These are phyloP conservation scores for Grammothele lineata DNA, from an alignment of 768 basidiomycete species.

Conservation along the genomic window DNA sequence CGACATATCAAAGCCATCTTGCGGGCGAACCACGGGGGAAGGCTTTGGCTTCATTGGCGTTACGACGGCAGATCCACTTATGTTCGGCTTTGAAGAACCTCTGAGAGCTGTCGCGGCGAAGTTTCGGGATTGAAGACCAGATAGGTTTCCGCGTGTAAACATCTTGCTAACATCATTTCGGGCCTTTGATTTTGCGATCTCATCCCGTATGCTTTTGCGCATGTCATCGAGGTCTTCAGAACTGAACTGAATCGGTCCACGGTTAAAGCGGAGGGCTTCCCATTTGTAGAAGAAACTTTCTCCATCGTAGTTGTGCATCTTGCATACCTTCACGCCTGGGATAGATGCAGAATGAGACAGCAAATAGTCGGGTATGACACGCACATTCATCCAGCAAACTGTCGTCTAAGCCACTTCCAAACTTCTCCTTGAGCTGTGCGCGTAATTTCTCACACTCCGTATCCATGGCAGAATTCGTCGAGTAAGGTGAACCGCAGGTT, in stretches of 20 bases:
- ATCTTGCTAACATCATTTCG: conserved; percentile 27
- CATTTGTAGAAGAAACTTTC: conserved; percentile 61
- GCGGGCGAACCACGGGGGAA: neutral
- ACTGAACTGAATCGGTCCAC: conserved; percentile 34
- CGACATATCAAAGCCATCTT: conserved; percentile 15
- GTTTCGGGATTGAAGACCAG: conserved; percentile 10
- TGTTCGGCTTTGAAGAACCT: neutral
- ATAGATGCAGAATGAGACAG: conserved; percentile 7
- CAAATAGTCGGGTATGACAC: conserved; percentile 3
- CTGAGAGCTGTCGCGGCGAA: conserved; percentile 7
- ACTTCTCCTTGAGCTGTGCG: conserved; percentile 1
- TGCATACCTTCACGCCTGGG: conserved; percentile 61
- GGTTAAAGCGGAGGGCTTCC: conserved; percentile 46
- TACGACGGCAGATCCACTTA: neutral
- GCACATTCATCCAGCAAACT: conserved; percentile 42
- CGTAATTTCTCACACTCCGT: neutral
- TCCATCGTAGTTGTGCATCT: conserved; percentile 51
- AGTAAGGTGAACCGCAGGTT: too few relatives aligned
- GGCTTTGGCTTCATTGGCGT: conserved; percentile 9
- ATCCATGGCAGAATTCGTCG: too few relatives aligned
- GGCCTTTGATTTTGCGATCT: conserved; percentile 22
- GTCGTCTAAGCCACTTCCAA: conserved; percentile 13
- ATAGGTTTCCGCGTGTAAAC: conserved; percentile 18
- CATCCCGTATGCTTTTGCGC: conserved; percentile 40
- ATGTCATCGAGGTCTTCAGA: conserved; percentile 41